phyloP scores from a whole-genome alignment of 108 stramenopile genomes.

The Pseudonitzschia multiseries region DNA sequence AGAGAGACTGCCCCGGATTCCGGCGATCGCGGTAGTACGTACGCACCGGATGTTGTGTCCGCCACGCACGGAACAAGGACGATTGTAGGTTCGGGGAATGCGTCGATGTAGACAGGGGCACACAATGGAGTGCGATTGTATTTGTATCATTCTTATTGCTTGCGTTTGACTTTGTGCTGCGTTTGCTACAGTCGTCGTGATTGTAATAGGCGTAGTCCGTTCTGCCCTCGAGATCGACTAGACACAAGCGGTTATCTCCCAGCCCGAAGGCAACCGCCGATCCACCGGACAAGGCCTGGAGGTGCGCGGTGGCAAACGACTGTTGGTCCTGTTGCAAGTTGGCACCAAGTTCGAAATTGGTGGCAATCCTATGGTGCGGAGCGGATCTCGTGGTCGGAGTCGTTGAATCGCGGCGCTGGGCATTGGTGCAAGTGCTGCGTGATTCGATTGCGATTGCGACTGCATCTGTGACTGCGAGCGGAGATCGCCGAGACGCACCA shows the following conservation, averaged over 20 bases:
- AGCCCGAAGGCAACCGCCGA: constrained; percentile 5
- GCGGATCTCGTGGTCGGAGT: too few relatives aligned
- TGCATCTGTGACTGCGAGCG: constrained; percentile 9
- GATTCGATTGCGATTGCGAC: too few relatives aligned
- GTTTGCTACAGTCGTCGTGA: not conserved
- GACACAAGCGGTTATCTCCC: not conserved
- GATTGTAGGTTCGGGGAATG: not conserved
- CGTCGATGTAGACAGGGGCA: not conserved
- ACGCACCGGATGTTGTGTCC: constrained; percentile 2
- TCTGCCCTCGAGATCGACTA: constrained; percentile 6
- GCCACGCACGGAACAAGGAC: constrained; percentile 1
- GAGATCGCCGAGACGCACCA: constrained; percentile 19
- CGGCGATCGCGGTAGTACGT: constrained; percentile 19
- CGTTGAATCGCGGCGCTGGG: not conserved
- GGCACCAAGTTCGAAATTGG: constrained; percentile 11
- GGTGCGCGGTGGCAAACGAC: not conserved
- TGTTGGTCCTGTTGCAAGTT: not conserved
- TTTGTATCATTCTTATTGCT: too few relatives aligned
- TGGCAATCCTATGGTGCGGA: constrained; percentile 10
- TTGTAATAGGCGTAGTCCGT: not conserved
- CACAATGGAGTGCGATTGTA: not conserved
- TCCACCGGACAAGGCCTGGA: not conserved
- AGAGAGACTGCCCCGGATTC: constrained; percentile 14
- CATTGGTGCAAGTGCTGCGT: too few relatives aligned
- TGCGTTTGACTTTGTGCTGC: not conserved